Evolutionary conservation across 805 yeast species (phyloP).

Genomic region (Scheffersomyces ergatensis): DNA sequence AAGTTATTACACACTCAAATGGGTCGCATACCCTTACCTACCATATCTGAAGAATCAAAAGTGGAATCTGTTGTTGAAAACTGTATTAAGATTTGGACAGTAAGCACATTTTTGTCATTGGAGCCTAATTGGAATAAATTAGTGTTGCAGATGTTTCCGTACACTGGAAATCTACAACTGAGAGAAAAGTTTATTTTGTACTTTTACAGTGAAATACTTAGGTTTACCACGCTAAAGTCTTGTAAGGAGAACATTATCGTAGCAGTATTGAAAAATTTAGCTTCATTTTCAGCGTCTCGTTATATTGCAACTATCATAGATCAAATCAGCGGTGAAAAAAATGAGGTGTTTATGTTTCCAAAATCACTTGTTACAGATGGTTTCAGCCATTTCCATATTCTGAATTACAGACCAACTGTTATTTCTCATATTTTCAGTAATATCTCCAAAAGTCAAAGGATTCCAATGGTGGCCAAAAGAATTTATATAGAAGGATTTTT

Average conservation of each 20-base stretch:
- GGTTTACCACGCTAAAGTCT: slow-evolving; percentile 14
- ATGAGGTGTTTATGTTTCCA: slow-evolving; percentile 16
- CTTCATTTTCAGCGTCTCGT: slow-evolving; percentile 20
- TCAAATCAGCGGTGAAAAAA: slow-evolving; percentile 11
- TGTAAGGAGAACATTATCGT: slow-evolving; percentile 20
- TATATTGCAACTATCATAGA: slow-evolving; percentile 23
- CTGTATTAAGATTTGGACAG: slow-evolving; percentile 29
- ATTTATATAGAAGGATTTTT: slow-evolving; percentile 14
- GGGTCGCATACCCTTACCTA: slow-evolving; percentile 33
- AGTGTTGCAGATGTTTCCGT: slow-evolving; percentile 36
- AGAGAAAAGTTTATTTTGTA: slow-evolving; percentile 29
- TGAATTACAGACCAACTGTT: slow-evolving; percentile 15
- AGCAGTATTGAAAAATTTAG: slow-evolving; percentile 22
- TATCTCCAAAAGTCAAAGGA: slow-evolving; percentile 9
- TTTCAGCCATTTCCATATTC: slow-evolving; percentile 15
- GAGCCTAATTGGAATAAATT: slow-evolving; percentile 33
- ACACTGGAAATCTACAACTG: slow-evolving; percentile 37
- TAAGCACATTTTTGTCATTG: slow-evolving; percentile 11
- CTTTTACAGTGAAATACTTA: slow-evolving; percentile 23
- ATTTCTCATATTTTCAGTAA: slow-evolving; percentile 17
- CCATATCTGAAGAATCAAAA: slow-evolving; percentile 16
- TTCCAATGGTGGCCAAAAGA: slow-evolving; percentile 10
- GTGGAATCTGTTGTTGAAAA: slow-evolving; percentile 22
- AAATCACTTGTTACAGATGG: slow-evolving; percentile 14
- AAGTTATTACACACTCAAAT: slow-evolving; percentile 22